Evolutionary conservation across 1,139 yeast species (phyloP).

Genomic region (Suhomyces chickasaworum): DNA sequence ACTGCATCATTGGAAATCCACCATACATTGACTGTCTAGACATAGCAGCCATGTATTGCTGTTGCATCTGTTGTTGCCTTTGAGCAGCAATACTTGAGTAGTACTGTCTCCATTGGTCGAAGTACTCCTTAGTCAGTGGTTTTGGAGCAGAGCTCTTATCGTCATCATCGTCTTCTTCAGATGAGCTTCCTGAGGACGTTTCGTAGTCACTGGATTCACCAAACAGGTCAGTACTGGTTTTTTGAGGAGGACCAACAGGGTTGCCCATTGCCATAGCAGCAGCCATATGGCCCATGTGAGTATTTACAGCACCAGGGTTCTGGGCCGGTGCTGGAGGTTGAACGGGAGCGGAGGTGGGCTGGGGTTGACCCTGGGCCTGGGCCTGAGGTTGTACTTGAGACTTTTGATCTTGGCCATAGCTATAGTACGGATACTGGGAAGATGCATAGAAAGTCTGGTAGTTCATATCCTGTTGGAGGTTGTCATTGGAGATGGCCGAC

Average conservation of each 20-base stretch:
- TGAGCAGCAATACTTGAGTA: slow-evolving; percentile 30
- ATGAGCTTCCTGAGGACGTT: slow-evolving; percentile 13
- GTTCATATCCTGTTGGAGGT: slow-evolving; percentile 3
- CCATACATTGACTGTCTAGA: slow-evolving; percentile 18
- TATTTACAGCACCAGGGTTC: slow-evolving; percentile 2
- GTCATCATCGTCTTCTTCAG: slow-evolving; percentile 23
- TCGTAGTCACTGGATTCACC: slow-evolving; percentile 18
- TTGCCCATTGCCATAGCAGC: not conserved
- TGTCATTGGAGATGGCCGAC: slow-evolving; percentile 11
- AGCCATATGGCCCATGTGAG: not conserved
- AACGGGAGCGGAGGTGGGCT: not conserved
- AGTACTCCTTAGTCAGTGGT: slow-evolving; percentile 24
- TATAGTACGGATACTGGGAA: slow-evolving; percentile 11
- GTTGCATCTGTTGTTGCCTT: slow-evolving; percentile 23
- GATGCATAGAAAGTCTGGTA: slow-evolving; percentile 10
- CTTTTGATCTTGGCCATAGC: slow-evolving; percentile 4
- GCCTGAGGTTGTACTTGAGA: not conserved
- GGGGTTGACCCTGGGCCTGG: not conserved
- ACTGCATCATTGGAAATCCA: slow-evolving; percentile 13
- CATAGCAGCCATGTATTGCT: slow-evolving; percentile 16
- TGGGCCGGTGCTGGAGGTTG: not conserved
- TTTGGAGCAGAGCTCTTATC: slow-evolving; percentile 13
- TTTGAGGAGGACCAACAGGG: not conserved
- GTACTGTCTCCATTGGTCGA: slow-evolving; percentile 34
- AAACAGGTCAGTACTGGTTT: slow-evolving; percentile 4